Percentiles rank a stretch among this genome's conserved stretches.
These are phyloP conservation scores for Boletus eberwhitei DNA, from an alignment of 768 basidiomycete species.

Conservation along the genomic window DNA sequence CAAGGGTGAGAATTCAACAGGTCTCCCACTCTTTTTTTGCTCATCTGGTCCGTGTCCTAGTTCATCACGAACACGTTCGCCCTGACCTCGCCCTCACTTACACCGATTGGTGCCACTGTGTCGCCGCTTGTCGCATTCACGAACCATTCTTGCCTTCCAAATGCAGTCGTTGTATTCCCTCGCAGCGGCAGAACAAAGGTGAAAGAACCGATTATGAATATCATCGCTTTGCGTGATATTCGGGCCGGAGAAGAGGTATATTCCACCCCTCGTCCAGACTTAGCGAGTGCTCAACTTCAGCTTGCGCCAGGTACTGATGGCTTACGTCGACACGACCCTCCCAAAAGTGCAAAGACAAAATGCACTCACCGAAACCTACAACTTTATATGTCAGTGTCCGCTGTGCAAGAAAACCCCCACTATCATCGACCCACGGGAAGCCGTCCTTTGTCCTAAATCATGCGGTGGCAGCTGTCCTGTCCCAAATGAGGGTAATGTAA, in stretches of 20 bases:
- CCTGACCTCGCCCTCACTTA: slow-evolving; percentile 70
- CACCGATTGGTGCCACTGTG: slow-evolving; percentile 80
- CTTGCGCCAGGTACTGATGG: slow-evolving; percentile 59
- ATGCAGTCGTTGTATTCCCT: slow-evolving; percentile 91
- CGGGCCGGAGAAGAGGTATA: slow-evolving; percentile 65
- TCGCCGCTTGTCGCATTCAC: slow-evolving; percentile 77
- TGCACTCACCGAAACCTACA: slow-evolving; percentile 68
- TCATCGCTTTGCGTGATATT: slow-evolving; percentile 70
- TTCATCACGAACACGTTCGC: slow-evolving; percentile 92
- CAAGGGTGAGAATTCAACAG: slow-evolving; percentile 47
- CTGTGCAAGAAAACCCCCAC: slow-evolving; percentile 42
- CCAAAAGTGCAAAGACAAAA: slow-evolving; percentile 53
- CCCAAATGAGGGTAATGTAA: slow-evolving; percentile 54
- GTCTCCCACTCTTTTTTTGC: background rate
- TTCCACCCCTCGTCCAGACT: background rate
- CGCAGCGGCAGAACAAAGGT: slow-evolving; percentile 35
- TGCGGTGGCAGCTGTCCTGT: slow-evolving; percentile 65
- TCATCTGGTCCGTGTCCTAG: slow-evolving; percentile 38
- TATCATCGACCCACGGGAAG: slow-evolving; percentile 60
- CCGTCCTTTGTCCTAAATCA: slow-evolving; percentile 62
- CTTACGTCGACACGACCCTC: slow-evolving; percentile 84
- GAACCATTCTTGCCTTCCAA: slow-evolving; percentile 88
- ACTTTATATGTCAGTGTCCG: slow-evolving; percentile 69
- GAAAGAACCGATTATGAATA: slow-evolving; percentile 63
- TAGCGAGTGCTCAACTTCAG: background rate